Base-by-base conservation (phyloP, 139 green algal species). In the Ostreobium quekettii region DNA sequence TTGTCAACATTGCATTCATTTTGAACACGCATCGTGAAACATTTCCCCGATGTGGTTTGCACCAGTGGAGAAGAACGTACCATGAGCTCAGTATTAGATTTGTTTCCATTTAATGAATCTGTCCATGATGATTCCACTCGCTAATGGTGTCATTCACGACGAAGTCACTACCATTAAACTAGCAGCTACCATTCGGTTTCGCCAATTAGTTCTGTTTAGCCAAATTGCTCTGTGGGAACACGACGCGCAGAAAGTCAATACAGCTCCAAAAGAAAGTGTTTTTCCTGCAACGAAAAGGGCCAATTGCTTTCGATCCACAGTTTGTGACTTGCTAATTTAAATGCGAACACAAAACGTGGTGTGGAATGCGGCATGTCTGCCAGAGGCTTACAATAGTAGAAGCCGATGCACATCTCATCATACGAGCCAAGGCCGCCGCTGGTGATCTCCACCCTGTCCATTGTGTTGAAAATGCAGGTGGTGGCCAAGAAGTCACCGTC, bases 361-460 rank as follows among this genome's bases (percentile, higher is more conserved):
- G 42, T 11, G 42, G 19, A 53, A 19, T 53, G 11, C 19, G 42
- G 42, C 15, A 19, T 53, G 11, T 53, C 19, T 53, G 11, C 42
- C 42, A 53, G 19, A 53, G 19, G 19, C 42, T 53, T 19, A 53
- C 42, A 53, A 53, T 11, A 26, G 42, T 53, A 53, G 42, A 53
- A 53, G 11, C 15, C 42, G 19, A 53, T 53, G 42, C 42, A 53
- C 42, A 53, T 53, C 19, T 53, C 42, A 53, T 53, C 42, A 53
- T 53, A 53, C 15, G 42, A 53, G 11, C 42, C 42, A 53, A 53
- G 11, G 19, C 19, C 19, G 11, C 42, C 42, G 19, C 11, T 19
- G 19, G 42, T 53, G 42, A 53, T 19, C 42, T 53, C 42, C 15
- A 26, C 42, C 42, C 42, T 53, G 15, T 53, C 42, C 11, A 26